Conservation (phyloP, 2,329 filamentous ascomycete species). For the Aspergillus udagawae region DNA sequence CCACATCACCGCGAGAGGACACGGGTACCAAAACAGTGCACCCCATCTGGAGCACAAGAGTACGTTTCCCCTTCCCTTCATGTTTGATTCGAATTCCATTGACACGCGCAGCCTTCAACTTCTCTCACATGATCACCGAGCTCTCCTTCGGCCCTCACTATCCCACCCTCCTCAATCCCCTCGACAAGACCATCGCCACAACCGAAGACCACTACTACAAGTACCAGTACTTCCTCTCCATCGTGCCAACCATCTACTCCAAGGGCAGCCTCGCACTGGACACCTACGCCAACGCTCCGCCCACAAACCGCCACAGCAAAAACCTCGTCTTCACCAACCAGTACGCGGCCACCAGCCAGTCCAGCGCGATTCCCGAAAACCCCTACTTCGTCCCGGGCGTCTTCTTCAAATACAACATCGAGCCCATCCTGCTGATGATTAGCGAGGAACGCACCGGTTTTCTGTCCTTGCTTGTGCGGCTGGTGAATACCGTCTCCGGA, state of each 20-base stretch:
- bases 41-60: slow-evolving; percentile 76
- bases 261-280: slow-evolving; percentile 46
- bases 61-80: slow-evolving; percentile 44
- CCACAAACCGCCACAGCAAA: slow-evolving; percentile 32
- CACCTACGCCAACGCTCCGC: slow-evolving; percentile 36
- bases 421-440: slow-evolving; percentile 84
- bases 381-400: slow-evolving; percentile 69
- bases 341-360: slow-evolving; percentile 93
- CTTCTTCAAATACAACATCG: slow-evolving; percentile 98
- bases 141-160: slow-evolving; percentile 97
- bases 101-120: slow-evolving; percentile 73
- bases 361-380: slow-evolving; percentile 58
- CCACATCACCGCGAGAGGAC: slow-evolving; percentile 90
- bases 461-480: slow-evolving; percentile 69
- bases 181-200: slow-evolving; percentile 80
- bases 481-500: slow-evolving; percentile 87
- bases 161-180: slow-evolving; percentile 85
- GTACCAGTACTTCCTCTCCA: slow-evolving; percentile 94
- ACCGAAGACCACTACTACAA: slow-evolving; percentile 82
- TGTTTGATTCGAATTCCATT: neutral
- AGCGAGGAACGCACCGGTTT: slow-evolving; percentile 75
- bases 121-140: slow-evolving; percentile 93
- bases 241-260: slow-evolving; percentile 92
- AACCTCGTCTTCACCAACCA: slow-evolving; percentile 87
- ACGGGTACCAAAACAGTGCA: slow-evolving; percentile 83